Base-by-base conservation (phyloP, 1,284 basidiomycete species). In the Sporisorium exsertum region DNA sequence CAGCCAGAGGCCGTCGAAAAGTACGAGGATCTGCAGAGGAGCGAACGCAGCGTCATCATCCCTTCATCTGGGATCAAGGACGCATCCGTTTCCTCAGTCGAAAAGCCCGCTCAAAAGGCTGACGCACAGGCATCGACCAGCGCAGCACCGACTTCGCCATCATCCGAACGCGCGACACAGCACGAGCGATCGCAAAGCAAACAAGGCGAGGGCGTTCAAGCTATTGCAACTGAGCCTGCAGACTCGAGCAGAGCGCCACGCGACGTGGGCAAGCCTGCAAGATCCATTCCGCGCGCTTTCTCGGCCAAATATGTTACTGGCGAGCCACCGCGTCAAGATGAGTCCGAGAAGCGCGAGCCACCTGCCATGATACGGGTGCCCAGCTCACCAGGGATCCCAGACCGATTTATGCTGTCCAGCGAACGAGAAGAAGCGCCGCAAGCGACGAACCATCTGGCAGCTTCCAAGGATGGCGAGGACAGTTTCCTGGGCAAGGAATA, bases 401-500 rank as follows among this genome's bases (percentile, higher is more conserved):
- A 64, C 20, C 59, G 61, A 32, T 68, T 62, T 16, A 16, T 65
- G 35, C 42, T 64, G 0, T 26, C 58, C 20, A 32, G 22, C 18
- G 58, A 57, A 15, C 61, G 54, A n/a, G 55, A 58, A 6, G 55
- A 53, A 29, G 65, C 58, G 1, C n/a, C 51, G 4, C 43, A 26
- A 16, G 15, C 45, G 24, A 29, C 45, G 16, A 15, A 49, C 20
- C 26, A 61, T 26, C 42, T 56, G 12, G 54, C 56, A n/a, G 26
- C 47, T 2, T 67, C 64, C 1, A 33, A 56, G 15, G 63, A 59
- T 10, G 67, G 64, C 27, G 75, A 79, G 26, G 78, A 79, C 50
- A 77, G 72, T 56, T 76, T 86, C n/a, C 76, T 86, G 5, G 86
- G 86, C 1, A 81, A 81, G 29, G 89, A 89, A 56, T 90, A 89